These are phyloP conservation scores for Wickerhamiella australiensis DNA, from an alignment of 805 yeast species.

Conservation along the genomic window DNA sequence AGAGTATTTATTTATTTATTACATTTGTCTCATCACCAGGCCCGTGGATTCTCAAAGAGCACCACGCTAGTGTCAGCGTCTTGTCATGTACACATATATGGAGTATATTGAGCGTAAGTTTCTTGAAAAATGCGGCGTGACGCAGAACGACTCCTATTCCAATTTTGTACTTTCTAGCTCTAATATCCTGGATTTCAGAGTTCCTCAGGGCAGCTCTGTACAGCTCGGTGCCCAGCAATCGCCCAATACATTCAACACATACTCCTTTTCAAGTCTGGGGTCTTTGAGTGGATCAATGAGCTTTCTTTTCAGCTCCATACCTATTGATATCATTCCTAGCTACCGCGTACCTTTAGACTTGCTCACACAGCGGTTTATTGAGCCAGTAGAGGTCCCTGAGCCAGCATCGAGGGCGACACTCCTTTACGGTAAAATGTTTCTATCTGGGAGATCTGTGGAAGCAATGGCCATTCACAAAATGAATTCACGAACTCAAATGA, in stretches of 20 bases:
- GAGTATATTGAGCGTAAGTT: conserved; percentile 70
- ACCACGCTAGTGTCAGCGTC: not conserved
- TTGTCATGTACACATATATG: conserved; percentile 66
- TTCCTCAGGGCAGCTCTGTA: conserved; percentile 56
- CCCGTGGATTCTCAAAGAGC: not conserved
- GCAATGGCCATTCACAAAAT: conserved; percentile 43
- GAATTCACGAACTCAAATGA: conserved; percentile 46
- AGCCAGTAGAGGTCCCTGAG: not conserved
- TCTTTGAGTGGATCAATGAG: conserved; percentile 71
- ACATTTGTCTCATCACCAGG: not conserved
- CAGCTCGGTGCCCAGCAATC: conserved; percentile 62
- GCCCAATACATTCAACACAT: conserved; percentile 55
- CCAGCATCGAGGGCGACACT: conserved; percentile 25
- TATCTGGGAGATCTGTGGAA: conserved; percentile 78
- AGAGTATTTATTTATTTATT: not conserved
- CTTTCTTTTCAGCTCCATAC: conserved; percentile 59
- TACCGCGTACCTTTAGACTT: conserved; percentile 15
- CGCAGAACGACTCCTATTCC: conserved; percentile 63
- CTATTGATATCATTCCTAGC: conserved; percentile 37
- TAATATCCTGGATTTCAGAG: conserved; percentile 53
- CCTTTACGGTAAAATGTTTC: conserved; percentile 73
- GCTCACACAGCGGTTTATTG: conserved; percentile 21
- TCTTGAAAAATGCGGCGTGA: conserved; percentile 62
- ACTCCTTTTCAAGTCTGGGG: conserved; percentile 52
- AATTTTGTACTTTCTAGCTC: conserved; percentile 36